These are phyloP conservation scores for Nannizziopsis barbatae DNA, from an alignment of 2,329 filamentous ascomycete genomes.

Conservation along the genomic window DNA sequence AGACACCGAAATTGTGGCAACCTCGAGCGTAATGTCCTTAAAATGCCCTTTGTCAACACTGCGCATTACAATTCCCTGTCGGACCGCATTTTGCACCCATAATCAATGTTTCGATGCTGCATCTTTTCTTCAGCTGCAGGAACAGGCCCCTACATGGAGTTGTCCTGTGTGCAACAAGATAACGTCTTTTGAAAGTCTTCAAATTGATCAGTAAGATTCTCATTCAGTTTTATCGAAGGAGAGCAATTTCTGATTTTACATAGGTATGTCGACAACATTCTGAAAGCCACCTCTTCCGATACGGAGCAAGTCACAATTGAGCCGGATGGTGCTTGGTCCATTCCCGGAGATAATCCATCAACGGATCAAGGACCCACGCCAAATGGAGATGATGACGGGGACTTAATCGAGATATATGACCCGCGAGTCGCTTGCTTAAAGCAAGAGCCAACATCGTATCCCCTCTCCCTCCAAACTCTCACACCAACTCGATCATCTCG, in stretches of 20 bases:
- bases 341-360: constrained; percentile 34
- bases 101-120: constrained; percentile 91
- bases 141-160: constrained; percentile 93
- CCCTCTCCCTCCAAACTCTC: constrained; percentile 15
- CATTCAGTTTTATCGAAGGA: not conserved
- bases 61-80: constrained; percentile 66
- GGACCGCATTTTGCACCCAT: constrained; percentile 70
- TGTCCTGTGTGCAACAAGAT: constrained; percentile 86
- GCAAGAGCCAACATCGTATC: constrained; percentile 25
- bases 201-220: constrained; percentile 65
- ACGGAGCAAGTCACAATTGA: constrained; percentile 84
- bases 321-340: constrained; percentile 68
- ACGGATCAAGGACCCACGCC: constrained; percentile 20
- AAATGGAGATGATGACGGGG: constrained; percentile 36
- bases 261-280: constrained; percentile 79
- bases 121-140: constrained; percentile 84
- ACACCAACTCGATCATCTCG: constrained; percentile 26
- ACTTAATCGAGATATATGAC: constrained; percentile 42
- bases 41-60: constrained; percentile 87
- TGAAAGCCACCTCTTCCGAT: constrained; percentile 57
- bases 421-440: constrained; percentile 29
- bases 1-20: constrained; percentile 81
- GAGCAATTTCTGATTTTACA: constrained; percentile 11
- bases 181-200: constrained; percentile 68
- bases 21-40: constrained; percentile 75